Conservation (phyloP, 306 rosid genomes). For the Fragaria ananassa region DNA sequence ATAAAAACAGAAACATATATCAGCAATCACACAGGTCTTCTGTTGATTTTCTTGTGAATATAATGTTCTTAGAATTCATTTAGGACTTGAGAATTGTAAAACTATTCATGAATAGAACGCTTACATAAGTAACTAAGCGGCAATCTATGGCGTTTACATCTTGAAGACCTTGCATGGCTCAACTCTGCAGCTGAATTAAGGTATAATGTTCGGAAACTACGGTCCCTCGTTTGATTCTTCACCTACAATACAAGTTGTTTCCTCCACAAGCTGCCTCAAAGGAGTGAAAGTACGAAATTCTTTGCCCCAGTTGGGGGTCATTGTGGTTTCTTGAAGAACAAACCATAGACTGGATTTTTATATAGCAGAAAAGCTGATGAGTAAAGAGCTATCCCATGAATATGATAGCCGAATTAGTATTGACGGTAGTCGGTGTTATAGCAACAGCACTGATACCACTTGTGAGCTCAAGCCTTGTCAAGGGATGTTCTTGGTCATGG, state of each 20-base stretch:
- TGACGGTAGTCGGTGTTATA: background rate
- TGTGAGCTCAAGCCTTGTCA: background rate
- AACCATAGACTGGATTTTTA: background rate
- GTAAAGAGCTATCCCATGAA: background rate
- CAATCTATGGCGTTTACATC: too few relatives aligned
- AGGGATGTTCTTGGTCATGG: slow-evolving; percentile 15
- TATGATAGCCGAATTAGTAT: background rate
- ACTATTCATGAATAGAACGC: too few relatives aligned
- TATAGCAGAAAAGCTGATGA: background rate
- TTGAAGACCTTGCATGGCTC: too few relatives aligned
- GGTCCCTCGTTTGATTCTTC: background rate
- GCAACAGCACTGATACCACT: background rate
- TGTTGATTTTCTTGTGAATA: too few relatives aligned
- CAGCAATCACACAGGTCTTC: background rate
- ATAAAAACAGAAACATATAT: background rate
- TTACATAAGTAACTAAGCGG: too few relatives aligned
- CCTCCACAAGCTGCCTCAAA: background rate
- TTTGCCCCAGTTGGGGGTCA: background rate
- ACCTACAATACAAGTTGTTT: background rate
- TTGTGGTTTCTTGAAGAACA: too few relatives aligned
- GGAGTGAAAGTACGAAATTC: background rate
- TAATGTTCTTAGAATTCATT: too few relatives aligned
- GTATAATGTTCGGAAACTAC: too few relatives aligned
- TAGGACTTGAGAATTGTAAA: too few relatives aligned
- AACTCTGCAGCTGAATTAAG: too few relatives aligned